Base-by-base conservation (phyloP, 768 basidiomycete genomes). In the Austroboletus festivus region DNA sequence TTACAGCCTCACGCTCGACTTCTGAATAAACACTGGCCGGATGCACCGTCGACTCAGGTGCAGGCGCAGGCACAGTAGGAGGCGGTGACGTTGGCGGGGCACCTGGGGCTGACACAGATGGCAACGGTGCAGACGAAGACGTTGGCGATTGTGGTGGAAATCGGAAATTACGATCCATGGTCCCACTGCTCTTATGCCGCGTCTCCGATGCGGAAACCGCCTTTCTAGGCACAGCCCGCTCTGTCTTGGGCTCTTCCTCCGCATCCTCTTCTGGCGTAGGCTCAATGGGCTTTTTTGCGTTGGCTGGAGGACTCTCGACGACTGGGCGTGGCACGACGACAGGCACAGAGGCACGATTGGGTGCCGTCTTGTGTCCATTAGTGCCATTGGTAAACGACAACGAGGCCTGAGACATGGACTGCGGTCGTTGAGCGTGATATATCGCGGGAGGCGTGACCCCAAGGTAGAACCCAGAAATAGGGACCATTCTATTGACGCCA, bases 381-480 rank as follows among this genome's bases (percentile, higher is more conserved):
- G 22, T 68, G 6, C 58, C 44, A 26, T 53, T 53, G 55, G 74
- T 10, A 16, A 74, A 73, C 1, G 77, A 72, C 1, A 81, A 68
- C 22, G 76, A 73, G 3, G 80, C 78, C 64, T 86, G 84, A 0
- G 87, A 89, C 82, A 90, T 86, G 19, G 87, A 89, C 52, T 86
- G 83, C 0, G 85, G 81, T 5, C 86, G 77, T 42, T 72, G 69
- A 3, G 60, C 43, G 38, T 63, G 56, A 47, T 66, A 66, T 38
- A 57, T 67, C 3, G 81, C 67, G 2, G 71, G 68, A 0, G 79
- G 76, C n/a, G 72, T 79, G 13, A 81, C 76, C 18, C 88, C 88
- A n/a, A 92, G 82, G 60, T 92, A 92, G 63, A 82, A 91, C 16
- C 77, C 72, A 1, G 85, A 80, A 50, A 93, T 93, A 5, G 92